Base-by-base conservation (phyloP, 768 basidiomycete genomes). In the Scleroderma bovista region DNA sequence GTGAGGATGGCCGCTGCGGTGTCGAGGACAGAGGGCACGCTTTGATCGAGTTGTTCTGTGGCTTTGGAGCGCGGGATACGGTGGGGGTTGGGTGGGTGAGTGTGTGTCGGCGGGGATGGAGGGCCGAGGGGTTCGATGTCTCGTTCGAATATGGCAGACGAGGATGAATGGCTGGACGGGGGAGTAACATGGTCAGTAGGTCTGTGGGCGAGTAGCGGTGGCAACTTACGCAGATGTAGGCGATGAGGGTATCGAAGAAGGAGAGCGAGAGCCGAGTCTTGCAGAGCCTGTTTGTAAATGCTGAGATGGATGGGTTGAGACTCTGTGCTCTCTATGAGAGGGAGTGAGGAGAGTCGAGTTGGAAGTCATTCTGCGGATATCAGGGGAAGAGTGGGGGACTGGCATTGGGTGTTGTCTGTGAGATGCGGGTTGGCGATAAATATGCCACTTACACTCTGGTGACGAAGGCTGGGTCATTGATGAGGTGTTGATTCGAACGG, bases 101-200 rank as follows among this genome's bases (percentile, higher is more conserved):
- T 57, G 65, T 70, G 58, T 68, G 66, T 45, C 40, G 49, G 67
- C 51, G 60, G 76, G 31, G 69, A 76, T 57, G 63, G 60, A 0
- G 65, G 62, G 6, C 61, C 59, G 1, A 68, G 47, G 15, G 84
- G 84, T 57, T 93, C 91, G 55, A 94, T 91, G 64, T 94, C 91
- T 32, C 91, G 81, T 68, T 94, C 91, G 52, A 94, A 94, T 50
- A 93, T 94, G 33, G 91, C 90, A 1, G 89, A 92, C 0, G 88
- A 88, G 0, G 88, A 88, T 0, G 88, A 92, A 59, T 88, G 80
- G 1, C 58, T 54, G 46, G 49, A 51, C 34, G 43, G 26, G 40
- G 16, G 11, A 12, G 19, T 48, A 31, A 41, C 51, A 23, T 2
- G 47, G 43, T 39, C 26, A 32, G 55, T 56, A 13, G 61, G 51